phyloP scores from a whole-genome alignment of 2,329 filamentous ascomycete species.

The Cytospora chrysosperma region DNA sequence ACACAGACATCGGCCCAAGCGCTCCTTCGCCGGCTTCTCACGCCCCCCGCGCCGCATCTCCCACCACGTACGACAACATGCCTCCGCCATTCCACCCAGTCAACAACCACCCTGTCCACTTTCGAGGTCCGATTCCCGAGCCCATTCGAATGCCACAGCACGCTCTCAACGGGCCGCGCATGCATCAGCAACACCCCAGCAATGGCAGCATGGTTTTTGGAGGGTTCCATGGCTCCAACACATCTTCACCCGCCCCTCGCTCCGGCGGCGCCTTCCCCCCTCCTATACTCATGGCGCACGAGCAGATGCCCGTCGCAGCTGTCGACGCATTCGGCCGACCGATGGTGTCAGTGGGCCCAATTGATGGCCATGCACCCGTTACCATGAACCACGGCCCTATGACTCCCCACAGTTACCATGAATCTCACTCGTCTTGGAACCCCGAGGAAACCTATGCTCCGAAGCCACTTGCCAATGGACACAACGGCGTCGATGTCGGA shows the following conservation, averaged over 20 bases:
- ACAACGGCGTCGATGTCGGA: conserved; percentile 14
- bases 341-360: conserved; percentile 36
- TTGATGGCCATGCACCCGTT: conserved; percentile 31
- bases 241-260: conserved; percentile 55
- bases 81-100: conserved; percentile 19
- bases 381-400: conserved; percentile 49
- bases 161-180: conserved; percentile 34
- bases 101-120: conserved; percentile 18
- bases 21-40: conserved; percentile 14
- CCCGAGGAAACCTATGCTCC: conserved; percentile 32
- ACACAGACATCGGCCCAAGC: conserved; percentile 17
- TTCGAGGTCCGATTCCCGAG: conserved; percentile 20
- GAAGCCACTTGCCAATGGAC: conserved; percentile 17
- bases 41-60: conserved; percentile 13
- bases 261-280: conserved; percentile 49
- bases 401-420: conserved; percentile 61
- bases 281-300: conserved; percentile 33
- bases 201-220: conserved; percentile 58
- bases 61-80: conserved; percentile 25
- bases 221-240: conserved; percentile 53
- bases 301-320: conserved; percentile 28
- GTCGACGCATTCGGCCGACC: conserved; percentile 41
- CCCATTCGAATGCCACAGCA: conserved; percentile 24
- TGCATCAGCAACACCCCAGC: conserved; percentile 55
- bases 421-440: conserved; percentile 56